Evolutionary conservation across 1,139 yeast genomes (phyloP).

Genomic region (Candida smagusa): DNA sequence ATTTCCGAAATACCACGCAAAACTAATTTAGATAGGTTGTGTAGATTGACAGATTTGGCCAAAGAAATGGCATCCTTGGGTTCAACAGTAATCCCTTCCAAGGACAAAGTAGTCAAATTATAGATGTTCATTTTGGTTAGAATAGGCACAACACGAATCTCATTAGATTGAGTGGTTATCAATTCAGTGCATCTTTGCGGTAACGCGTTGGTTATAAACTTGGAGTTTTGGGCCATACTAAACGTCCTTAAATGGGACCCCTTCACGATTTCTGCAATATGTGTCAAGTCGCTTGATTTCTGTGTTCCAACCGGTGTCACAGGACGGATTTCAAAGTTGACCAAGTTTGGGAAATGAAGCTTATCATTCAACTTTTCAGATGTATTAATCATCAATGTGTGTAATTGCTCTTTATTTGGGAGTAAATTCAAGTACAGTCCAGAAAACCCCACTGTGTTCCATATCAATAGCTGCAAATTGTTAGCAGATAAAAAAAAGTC

Average conservation of each 20-base stretch:
- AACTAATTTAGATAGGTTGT: slow-evolving; percentile 19
- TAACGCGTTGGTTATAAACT: slow-evolving; percentile 2
- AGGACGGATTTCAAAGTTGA: slow-evolving; percentile 13
- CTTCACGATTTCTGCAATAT: no score
- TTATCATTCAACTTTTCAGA: slow-evolving; percentile 7
- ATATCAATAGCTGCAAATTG: slow-evolving; percentile 25
- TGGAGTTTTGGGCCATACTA: slow-evolving; percentile 1
- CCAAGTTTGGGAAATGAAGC: slow-evolving; percentile 22
- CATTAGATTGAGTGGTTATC: neutral
- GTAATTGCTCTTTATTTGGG: slow-evolving; percentile 18
- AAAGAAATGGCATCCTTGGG: slow-evolving; percentile 23
- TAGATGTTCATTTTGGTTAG: slow-evolving; percentile 2
- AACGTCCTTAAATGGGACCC: neutral
- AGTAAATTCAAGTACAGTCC: slow-evolving; percentile 22
- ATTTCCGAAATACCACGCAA: slow-evolving; percentile 29
- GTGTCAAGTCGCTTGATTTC: no score
- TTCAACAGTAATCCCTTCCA: slow-evolving; percentile 26
- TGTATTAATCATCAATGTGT: slow-evolving; percentile 22
- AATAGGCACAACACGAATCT: neutral
- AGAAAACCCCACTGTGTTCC: slow-evolving; percentile 35
- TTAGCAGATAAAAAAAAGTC: slow-evolving; percentile 19
- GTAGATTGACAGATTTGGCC: slow-evolving; percentile 18
- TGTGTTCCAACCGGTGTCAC: neutral
- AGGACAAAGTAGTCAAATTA: slow-evolving; percentile 21
- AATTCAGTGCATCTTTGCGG: slow-evolving; percentile 4